Conservation (phyloP, 176 grass and related monocot genomes). For the Alloteropsis semialata region DNA sequence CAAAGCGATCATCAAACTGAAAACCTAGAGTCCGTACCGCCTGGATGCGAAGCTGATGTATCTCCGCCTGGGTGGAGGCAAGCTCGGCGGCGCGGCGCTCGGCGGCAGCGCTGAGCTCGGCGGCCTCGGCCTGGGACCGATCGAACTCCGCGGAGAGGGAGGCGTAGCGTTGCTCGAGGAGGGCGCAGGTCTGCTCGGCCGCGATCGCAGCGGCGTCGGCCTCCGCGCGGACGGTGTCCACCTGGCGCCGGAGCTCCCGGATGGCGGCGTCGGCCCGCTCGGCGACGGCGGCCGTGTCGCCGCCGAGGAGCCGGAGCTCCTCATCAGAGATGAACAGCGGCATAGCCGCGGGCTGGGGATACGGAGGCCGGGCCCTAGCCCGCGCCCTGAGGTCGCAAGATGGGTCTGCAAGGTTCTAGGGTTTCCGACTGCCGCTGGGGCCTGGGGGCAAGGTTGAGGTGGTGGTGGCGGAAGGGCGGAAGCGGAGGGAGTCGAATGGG, state of each 20-base stretch:
- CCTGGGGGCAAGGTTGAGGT: conserved; percentile 4
- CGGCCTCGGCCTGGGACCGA: conserved; percentile 56
- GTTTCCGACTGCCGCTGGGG: conserved; percentile 32
- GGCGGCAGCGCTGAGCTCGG: conserved; percentile 54
- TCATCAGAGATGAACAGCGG: conserved; percentile 92
- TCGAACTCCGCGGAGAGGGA: conserved; percentile 67
- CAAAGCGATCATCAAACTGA: background rate
- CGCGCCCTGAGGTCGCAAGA: background rate
- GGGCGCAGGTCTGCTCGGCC: conserved; percentile 87
- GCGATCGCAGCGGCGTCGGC: conserved; percentile 72
- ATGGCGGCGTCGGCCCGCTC: conserved; percentile 81
- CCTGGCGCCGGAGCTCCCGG: conserved; percentile 73
- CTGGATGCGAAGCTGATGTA: conserved; percentile 91
- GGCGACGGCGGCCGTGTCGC: conserved; percentile 67
- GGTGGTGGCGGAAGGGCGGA: conserved; percentile 10
- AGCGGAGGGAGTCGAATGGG: conserved; percentile 10
- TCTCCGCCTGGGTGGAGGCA: conserved; percentile 66
- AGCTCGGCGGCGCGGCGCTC: conserved; percentile 61
- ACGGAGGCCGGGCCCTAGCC: background rate
- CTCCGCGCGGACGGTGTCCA: conserved; percentile 86
- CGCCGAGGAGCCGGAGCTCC: conserved; percentile 75
- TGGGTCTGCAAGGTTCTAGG: conserved; percentile 45
- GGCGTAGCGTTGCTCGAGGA: conserved; percentile 87
- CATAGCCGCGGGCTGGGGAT: conserved; percentile 36
- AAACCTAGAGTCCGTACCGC: conserved; percentile 47